Conservation (phyloP, 768 basidiomycete species). For the Podaxis carcinomalis region DNA sequence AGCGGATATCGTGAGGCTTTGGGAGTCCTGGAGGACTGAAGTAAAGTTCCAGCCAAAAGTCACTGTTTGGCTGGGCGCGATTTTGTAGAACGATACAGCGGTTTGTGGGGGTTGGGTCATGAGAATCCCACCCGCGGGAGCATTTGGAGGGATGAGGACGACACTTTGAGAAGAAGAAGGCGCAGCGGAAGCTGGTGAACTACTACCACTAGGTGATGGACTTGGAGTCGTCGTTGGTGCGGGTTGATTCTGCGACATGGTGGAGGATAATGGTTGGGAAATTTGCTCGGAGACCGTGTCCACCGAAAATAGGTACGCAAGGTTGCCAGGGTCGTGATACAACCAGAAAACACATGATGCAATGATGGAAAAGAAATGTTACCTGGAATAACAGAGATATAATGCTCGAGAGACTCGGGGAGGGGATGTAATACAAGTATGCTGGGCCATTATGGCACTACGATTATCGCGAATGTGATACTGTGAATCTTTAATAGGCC, state of each 20-base stretch:
- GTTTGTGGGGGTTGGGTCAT: conserved; percentile 76
- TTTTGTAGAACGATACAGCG: conserved; percentile 78
- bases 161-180: not conserved
- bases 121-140: conserved; percentile 43
- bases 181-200: not conserved
- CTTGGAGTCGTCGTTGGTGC: not conserved
- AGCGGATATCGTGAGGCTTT: conserved; percentile 70
- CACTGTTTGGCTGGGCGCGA: conserved; percentile 60
- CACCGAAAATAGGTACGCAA: not conserved
- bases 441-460: not conserved
- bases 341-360: not conserved
- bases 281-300: not conserved
- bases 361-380: not conserved
- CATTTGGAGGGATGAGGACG: conserved; percentile 6
- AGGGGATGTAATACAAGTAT: not conserved
- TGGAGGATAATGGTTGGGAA: not conserved
- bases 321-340: not conserved
- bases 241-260: conserved; percentile 5
- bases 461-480: not conserved
- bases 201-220: not conserved
- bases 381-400: not conserved
- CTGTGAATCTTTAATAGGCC: not conserved
- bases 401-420: not conserved
- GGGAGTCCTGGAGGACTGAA: conserved; percentile 56
- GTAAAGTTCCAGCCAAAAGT: conserved; percentile 90